A percentile compares a stretch with the other conserved stretches of the same genome.
These are phyloP conservation scores for Dissophora ornata DNA, from an alignment of 192 early-diverging fungal species.

Conservation along the genomic window DNA sequence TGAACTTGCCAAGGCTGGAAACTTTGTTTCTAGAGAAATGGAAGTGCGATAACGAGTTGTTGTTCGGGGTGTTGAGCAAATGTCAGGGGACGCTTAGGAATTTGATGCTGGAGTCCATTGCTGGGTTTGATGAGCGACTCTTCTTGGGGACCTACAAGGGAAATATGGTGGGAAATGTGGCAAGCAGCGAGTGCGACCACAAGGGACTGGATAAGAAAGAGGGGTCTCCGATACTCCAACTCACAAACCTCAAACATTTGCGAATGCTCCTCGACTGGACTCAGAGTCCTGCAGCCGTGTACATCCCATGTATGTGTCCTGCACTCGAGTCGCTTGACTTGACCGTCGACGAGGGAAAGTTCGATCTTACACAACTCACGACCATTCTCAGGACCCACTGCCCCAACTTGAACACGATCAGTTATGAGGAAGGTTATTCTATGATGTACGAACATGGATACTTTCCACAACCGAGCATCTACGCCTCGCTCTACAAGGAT, in stretches of 20 bases:
- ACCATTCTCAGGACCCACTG: neutral
- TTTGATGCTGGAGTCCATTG: neutral
- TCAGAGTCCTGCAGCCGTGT: slow-evolving; percentile 1
- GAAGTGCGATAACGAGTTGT: neutral
- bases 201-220: neutral
- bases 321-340: neutral
- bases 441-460: slow-evolving; percentile 9
- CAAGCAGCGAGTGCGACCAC: neutral
- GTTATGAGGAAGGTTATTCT: slow-evolving; percentile 8
- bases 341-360: slow-evolving; percentile 16
- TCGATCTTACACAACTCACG: neutral
- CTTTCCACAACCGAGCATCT: neutral
- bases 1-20: slow-evolving; percentile 5
- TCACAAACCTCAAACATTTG: neutral
- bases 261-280: slow-evolving; percentile 14
- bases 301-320: slow-evolving; percentile 5
- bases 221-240: neutral
- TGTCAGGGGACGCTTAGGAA: slow-evolving; percentile 3
- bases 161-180: too few relatives aligned
- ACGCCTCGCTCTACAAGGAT: slow-evolving; percentile 11
- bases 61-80: neutral
- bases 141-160: neutral
- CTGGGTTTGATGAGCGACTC: neutral
- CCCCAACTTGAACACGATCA: slow-evolving; percentile 3
- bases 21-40: slow-evolving; percentile 7